A percentile compares a stretch with the other conserved stretches of the same genome.
phyloP scores from a whole-genome alignment of 2,329 filamentous ascomycete species.

The Pseudogymnoascus sp. region DNA sequence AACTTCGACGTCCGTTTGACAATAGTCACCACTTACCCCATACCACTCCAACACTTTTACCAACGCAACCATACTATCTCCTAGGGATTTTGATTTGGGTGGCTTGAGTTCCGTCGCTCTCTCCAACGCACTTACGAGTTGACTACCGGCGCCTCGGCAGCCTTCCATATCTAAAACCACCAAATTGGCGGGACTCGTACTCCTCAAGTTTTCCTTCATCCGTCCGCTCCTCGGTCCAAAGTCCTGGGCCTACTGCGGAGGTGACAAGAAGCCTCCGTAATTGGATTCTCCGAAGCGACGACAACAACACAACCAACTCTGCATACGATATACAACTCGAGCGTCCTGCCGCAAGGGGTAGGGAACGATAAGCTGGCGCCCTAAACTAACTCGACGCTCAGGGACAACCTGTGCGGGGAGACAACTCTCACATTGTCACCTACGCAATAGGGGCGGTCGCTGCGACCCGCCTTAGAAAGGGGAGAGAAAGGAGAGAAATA shows the following conservation, averaged over 20 bases:
- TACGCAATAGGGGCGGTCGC: constrained; percentile 43
- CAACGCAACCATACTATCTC: constrained; percentile 7
- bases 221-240: constrained; percentile 88
- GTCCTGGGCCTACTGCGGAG: constrained; percentile 91
- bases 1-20: neutral
- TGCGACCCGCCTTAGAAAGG: constrained; percentile 37
- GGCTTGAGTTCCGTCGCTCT: constrained; percentile 5
- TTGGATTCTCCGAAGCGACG: constrained; percentile 34
- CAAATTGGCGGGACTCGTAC: constrained; percentile 89
- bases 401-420: constrained; percentile 27
- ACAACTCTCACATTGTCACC: constrained; percentile 41
- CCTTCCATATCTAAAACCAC: constrained; percentile 43
- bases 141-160: constrained; percentile 25
- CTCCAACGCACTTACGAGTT: constrained; percentile 1
- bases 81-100: neutral
- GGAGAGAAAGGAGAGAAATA: neutral
- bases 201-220: constrained; percentile 62
- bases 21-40: neutral
- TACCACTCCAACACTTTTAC: neutral
- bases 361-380: constrained; percentile 8
- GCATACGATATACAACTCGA: constrained; percentile 7
- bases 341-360: constrained; percentile 6
- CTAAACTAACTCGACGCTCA: constrained; percentile 20
- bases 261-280: constrained; percentile 98
- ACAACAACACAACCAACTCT: neutral